These are phyloP conservation scores for Torulaspora maleeae DNA, from an alignment of 805 yeast species.

Conservation along the genomic window DNA sequence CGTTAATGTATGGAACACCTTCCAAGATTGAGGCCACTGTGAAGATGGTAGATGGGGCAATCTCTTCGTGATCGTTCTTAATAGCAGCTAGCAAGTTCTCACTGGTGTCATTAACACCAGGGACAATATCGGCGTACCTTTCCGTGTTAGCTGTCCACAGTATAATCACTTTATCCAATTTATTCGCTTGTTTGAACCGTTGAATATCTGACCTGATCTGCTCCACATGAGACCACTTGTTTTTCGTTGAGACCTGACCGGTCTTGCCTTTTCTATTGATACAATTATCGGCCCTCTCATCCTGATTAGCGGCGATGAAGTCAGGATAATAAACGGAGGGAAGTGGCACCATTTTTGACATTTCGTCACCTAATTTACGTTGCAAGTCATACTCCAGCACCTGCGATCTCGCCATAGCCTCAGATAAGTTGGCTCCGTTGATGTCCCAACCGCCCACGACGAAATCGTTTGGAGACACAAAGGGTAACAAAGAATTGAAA, in stretches of 20 bases:
- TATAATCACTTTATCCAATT: slow-evolving; percentile 80
- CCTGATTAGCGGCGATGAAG: slow-evolving; percentile 92
- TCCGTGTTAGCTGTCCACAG: slow-evolving; percentile 98
- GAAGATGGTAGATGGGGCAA: slow-evolving; percentile 89
- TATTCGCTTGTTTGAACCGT: slow-evolving; percentile 65
- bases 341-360: slow-evolving; percentile 63
- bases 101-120: slow-evolving; percentile 83
- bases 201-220: slow-evolving; percentile 77
- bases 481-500: slow-evolving; percentile 81
- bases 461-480: slow-evolving; percentile 85
- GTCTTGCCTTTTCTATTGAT: slow-evolving; percentile 42
- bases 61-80: slow-evolving; percentile 74
- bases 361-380: slow-evolving; percentile 59
- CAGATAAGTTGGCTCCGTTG: slow-evolving; percentile 60
- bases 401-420: slow-evolving; percentile 78
- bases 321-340: slow-evolving; percentile 92
- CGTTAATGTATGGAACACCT: slow-evolving; percentile 85
- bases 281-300: slow-evolving; percentile 84
- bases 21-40: slow-evolving; percentile 92
- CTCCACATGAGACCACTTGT: slow-evolving; percentile 89
- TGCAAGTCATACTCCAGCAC: slow-evolving; percentile 85
- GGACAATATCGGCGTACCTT: slow-evolving; percentile 72
- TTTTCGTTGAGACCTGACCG: slow-evolving; percentile 49
- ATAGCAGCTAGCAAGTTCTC: slow-evolving; percentile 71
- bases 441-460: slow-evolving; percentile 96